phyloP scores from a whole-genome alignment of 768 basidiomycete species.

The Xerocomus potaroensis region DNA sequence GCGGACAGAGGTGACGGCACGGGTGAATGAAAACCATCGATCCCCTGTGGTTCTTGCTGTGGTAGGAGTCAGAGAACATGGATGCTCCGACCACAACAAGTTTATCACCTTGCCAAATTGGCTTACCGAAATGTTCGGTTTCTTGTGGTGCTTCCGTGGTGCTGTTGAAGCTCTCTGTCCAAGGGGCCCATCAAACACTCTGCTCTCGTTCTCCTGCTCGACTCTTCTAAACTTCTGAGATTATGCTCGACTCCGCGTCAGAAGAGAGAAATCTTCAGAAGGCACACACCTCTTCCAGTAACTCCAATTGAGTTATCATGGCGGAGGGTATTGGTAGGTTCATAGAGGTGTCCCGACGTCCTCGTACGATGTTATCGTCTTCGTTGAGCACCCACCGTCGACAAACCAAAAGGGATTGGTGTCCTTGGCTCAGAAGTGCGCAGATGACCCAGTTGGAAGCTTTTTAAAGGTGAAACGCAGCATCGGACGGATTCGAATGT shows the following conservation, averaged over 20 bases:
- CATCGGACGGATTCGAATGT: conserved; percentile 9
- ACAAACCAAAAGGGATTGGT: background rate
- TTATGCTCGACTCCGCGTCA: background rate
- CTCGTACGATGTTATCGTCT: no score
- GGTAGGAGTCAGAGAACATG: conserved; percentile 3
- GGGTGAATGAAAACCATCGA: conserved; percentile 17
- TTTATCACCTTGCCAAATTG: conserved; percentile 56
- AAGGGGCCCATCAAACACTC: conserved; percentile 36
- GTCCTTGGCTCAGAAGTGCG: background rate
- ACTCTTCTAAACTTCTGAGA: conserved; percentile 54
- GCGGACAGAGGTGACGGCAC: conserved; percentile 34
- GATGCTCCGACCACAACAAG: background rate
- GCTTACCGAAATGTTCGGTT: conserved; percentile 55
- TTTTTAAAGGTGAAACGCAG: conserved; percentile 6
- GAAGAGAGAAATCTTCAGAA: background rate
- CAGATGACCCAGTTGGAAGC: background rate
- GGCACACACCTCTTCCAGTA: conserved; percentile 28
- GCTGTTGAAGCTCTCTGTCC: conserved; percentile 13
- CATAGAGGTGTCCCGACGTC: no score
- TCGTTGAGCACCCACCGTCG: background rate
- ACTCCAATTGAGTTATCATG: conserved; percentile 24
- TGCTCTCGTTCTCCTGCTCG: conserved; percentile 52
- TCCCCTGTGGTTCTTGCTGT: conserved; percentile 22
- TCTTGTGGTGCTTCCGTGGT: conserved; percentile 34
- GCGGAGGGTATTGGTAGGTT: background rate